Percentiles rank a stretch among this genome's conserved stretches.
These are phyloP conservation scores for Ustilago crameri DNA, from an alignment of 1,284 basidiomycete genomes.

Conservation along the genomic window DNA sequence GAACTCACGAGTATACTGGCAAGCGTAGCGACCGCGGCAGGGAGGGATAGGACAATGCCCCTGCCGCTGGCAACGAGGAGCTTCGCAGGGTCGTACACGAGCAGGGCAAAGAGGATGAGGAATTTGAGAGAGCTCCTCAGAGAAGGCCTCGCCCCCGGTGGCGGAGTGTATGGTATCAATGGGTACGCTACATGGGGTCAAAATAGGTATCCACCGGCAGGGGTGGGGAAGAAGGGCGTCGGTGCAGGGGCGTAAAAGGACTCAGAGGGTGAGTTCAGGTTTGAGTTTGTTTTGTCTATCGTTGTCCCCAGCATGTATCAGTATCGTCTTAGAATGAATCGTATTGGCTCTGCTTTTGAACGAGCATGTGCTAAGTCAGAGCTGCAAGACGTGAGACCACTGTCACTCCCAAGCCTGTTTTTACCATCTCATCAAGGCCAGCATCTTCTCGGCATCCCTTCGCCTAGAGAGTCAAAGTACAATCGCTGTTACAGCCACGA, in stretches of 20 bases:
- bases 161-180: slow-evolving; percentile 46
- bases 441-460: too few relatives aligned
- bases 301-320: not conserved
- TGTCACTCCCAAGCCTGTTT: too few relatives aligned
- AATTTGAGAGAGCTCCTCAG: slow-evolving; percentile 54
- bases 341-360: too few relatives aligned
- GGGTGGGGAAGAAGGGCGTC: slow-evolving; percentile 28
- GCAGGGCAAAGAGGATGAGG: slow-evolving; percentile 54
- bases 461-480: too few relatives aligned
- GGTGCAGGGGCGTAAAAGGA: slow-evolving; percentile 9
- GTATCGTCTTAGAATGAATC: too few relatives aligned
- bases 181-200: slow-evolving; percentile 43
- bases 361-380: too few relatives aligned
- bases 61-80: slow-evolving; percentile 56
- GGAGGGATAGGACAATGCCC: slow-evolving; percentile 53
- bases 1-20: slow-evolving; percentile 49
- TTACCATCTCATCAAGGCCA: too few relatives aligned
- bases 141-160: slow-evolving; percentile 50
- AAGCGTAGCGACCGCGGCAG: slow-evolving; percentile 47
- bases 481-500: slow-evolving; percentile 8
- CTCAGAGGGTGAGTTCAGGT: too few relatives aligned
- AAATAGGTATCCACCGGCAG: slow-evolving; percentile 1
- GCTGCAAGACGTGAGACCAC: too few relatives aligned
- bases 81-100: slow-evolving; percentile 58
- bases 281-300: not conserved